Evolutionary conservation across 768 basidiomycete genomes (phyloP).

Genomic region (Xerocomus brunneocitrinus): DNA sequence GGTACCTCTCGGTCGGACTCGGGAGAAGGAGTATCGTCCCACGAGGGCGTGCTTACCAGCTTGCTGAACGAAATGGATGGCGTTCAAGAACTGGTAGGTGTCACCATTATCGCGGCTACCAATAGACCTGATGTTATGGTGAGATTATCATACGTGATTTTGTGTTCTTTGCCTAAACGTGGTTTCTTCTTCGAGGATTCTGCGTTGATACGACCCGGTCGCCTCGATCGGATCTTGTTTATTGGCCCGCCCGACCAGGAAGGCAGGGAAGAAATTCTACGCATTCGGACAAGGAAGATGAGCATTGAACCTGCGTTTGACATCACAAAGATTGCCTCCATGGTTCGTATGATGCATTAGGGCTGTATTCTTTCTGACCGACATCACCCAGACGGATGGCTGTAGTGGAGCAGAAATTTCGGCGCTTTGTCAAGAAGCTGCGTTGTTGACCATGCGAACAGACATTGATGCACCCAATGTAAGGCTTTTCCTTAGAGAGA

Average conservation of each 20-base stretch:
- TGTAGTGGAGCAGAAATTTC: constrained; percentile 95
- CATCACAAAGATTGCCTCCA: constrained; percentile 56
- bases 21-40: constrained; percentile 52
- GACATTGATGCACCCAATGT: constrained; percentile 77
- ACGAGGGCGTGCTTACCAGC: constrained; percentile 89
- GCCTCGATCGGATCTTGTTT: constrained; percentile 90
- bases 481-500: constrained; percentile 26
- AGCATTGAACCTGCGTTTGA: constrained; percentile 69
- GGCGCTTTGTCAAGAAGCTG: constrained; percentile 94
- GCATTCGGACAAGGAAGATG: constrained; percentile 76
- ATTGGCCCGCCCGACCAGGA: constrained; percentile 85
- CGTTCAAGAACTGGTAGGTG: constrained; percentile 88
- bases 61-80: constrained; percentile 99
- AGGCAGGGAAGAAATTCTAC: constrained; percentile 81
- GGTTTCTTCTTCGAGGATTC: constrained; percentile 58
- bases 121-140: constrained; percentile 93
- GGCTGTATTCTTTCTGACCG: constrained; percentile 4
- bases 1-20: constrained; percentile 67
- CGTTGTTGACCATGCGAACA: constrained; percentile 84
- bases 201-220: constrained; percentile 91
- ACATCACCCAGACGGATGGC: constrained; percentile 67
- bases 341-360: constrained; percentile 42
- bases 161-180: neutral
- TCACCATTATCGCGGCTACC: constrained; percentile 95
- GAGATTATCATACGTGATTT: constrained; percentile 28